Base-by-base conservation (phyloP, 768 basidiomycete species). In the Boletus sp. region DNA sequence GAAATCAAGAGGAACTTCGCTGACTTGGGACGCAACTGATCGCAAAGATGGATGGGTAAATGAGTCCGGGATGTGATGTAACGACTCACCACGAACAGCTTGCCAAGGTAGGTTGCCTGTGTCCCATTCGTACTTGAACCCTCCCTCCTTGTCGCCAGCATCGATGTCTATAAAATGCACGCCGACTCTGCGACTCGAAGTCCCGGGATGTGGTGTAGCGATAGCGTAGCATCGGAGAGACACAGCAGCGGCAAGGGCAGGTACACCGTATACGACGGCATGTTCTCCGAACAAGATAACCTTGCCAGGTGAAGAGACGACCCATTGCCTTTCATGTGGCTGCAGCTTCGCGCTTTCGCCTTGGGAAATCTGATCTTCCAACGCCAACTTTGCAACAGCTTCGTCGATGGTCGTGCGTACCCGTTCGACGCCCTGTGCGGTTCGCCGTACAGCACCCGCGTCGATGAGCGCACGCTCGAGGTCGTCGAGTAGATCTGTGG, bases 241-340 rank as follows among this genome's bases (percentile, higher is more conserved):
- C 35, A 98, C 88, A 11, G 94, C 87, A 29, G 95, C 95, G 14
- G 96, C 96, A 47, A 99, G 83, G 10, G 96, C 96, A 57, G 96
- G 95, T 87, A 93, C 88, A 50, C 97, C 97, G 69, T 98, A 88
- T 19, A 99, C 97, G 47, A 99, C 97, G 17, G 97, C 96, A 71
- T 99, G 97, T 73, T 99, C 97, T 45, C 97, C 97, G 61, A 98
- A 99, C 57, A 99, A 71, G 60, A 99, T 98, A 54, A 98, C 90
- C 68, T 99, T 99, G 25, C 97, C 97, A 8, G 97, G 97, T 3
- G 97, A 93, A 53, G 93, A 94, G 54, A 98, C 87, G 49, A 97
- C 80, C 85, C 90, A 90, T 66, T 90, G 87, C 38, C 74, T 70
- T 47, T 81, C 66, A 53, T 65, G 55, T 61, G 70, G 61, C 15